Conservation (phyloP, 2,329 filamentous ascomycete species). For the Trichothecium roseum region DNA sequence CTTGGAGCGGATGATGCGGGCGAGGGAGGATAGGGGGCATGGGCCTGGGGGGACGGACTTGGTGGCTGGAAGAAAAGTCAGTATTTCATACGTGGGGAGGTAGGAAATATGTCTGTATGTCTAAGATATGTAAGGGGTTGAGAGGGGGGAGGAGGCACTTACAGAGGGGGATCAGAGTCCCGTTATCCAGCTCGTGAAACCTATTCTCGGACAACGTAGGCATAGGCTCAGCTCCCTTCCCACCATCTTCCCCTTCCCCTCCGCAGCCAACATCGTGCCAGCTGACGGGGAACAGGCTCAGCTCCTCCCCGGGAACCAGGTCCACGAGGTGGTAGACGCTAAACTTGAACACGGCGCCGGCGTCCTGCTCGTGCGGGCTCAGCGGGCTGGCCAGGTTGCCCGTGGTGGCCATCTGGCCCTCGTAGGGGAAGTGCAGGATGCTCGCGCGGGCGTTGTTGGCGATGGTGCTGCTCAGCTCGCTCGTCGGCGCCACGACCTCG, state of each 20-base stretch:
- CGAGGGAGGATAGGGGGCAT: conserved; percentile 16
- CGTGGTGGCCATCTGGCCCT: conserved; percentile 34
- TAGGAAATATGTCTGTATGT: no score
- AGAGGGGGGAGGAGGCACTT: no score
- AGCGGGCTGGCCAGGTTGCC: conserved; percentile 32
- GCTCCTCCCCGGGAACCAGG: conserved; percentile 13
- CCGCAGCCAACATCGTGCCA: no score
- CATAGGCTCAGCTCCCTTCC: not conserved
- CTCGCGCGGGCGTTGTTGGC: conserved; percentile 28
- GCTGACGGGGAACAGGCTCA: conserved; percentile 4
- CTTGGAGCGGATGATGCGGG: conserved; percentile 34
- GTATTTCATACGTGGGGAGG: no score
- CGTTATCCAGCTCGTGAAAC: not conserved
- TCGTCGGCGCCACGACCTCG: conserved; percentile 30
- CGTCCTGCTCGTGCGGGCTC: conserved; percentile 12
- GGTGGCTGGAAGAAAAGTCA: not conserved
- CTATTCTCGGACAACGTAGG: not conserved
- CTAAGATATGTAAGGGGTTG: no score
- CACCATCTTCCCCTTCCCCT: no score
- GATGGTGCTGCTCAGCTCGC: conserved; percentile 29
- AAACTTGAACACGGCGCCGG: conserved; percentile 28
- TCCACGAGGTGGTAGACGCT: conserved; percentile 36
- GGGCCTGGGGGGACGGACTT: conserved; percentile 4
- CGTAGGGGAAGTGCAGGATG: conserved; percentile 33
- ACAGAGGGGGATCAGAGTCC: not conserved